phyloP scores from a whole-genome alignment of 768 basidiomycete species.

The Boletellus sp. region DNA sequence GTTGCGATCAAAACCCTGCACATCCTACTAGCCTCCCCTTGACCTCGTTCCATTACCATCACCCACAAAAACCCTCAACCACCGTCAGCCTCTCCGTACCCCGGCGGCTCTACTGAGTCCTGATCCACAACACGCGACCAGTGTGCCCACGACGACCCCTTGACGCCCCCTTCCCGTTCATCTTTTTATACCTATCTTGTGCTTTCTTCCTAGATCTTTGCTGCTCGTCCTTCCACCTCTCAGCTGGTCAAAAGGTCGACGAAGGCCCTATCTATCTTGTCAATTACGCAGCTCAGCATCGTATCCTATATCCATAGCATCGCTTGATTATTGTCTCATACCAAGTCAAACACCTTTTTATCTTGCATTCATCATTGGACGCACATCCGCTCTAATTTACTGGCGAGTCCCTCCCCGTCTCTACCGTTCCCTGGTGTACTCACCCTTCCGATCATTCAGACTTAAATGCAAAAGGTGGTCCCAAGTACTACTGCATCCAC shows the following conservation, averaged over 20 bases:
- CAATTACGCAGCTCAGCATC: conserved; percentile 38
- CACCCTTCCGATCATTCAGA: conserved; percentile 31
- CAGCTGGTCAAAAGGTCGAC: conserved; percentile 37
- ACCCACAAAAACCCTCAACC: conserved; percentile 36
- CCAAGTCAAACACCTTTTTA: conserved; percentile 42
- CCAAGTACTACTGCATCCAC: conserved; percentile 47
- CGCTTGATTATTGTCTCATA: conserved; percentile 49
- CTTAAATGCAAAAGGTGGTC: conserved; percentile 73
- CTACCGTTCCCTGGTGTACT: conserved; percentile 10
- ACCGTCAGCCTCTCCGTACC: conserved; percentile 29
- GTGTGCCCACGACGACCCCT: conserved; percentile 59
- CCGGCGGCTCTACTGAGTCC: conserved; percentile 25
- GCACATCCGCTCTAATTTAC: conserved; percentile 43
- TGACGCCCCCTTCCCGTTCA: conserved; percentile 41
- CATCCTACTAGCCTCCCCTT: conserved; percentile 50
- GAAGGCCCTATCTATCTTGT: conserved; percentile 36
- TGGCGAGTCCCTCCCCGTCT: conserved; percentile 33
- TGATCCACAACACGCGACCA: conserved; percentile 39
- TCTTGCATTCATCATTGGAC: conserved; percentile 46
- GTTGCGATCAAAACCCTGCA: conserved; percentile 74
- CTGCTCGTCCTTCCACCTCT: conserved; percentile 34
- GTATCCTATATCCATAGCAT: conserved; percentile 40
- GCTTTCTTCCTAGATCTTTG: conserved; percentile 37
- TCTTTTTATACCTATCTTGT: conserved; percentile 58
- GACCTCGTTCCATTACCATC: conserved; percentile 50